Conservation (phyloP, 2,329 filamentous ascomycete species). For the Arachnomyces sp. region DNA sequence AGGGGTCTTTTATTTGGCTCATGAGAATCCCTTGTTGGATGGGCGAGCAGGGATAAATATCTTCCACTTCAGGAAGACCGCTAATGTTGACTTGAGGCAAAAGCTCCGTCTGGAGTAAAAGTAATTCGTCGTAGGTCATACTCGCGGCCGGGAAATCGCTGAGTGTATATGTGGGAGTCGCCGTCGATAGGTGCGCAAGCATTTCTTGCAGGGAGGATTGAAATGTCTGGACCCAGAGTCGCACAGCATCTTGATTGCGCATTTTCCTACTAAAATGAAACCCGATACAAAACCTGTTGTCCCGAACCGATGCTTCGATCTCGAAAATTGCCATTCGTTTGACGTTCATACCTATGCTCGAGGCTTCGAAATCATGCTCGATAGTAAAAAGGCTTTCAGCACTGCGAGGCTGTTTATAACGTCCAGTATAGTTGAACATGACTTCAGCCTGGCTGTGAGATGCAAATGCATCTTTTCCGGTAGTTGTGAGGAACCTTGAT, state of each 20-base stretch:
- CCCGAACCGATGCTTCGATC: conserved; percentile 42
- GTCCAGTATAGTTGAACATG: conserved; percentile 33
- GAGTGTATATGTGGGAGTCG: conserved; percentile 27
- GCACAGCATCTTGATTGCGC: conserved; percentile 36
- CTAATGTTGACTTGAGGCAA: conserved; percentile 19
- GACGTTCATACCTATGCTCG: conserved; percentile 39
- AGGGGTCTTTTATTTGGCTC: conserved; percentile 29
- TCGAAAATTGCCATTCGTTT: conserved; percentile 45
- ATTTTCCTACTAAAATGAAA: conserved; percentile 45
- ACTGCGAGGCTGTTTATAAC: conserved; percentile 41
- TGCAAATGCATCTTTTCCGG: conserved; percentile 22
- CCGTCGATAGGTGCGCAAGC: conserved; percentile 18
- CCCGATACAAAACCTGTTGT: conserved; percentile 40
- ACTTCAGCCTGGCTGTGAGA: conserved; percentile 35
- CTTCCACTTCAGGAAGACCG: conserved; percentile 20
- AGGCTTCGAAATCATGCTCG: conserved; percentile 33
- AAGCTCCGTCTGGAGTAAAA: conserved; percentile 28
- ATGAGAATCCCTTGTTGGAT: conserved; percentile 32
- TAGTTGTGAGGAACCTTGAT: conserved; percentile 19
- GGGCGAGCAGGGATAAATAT: conserved; percentile 31
- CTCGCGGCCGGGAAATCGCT: conserved; percentile 41
- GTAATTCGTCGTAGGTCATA: conserved; percentile 35
- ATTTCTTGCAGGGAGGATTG: conserved; percentile 25
- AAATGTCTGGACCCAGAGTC: conserved; percentile 37
- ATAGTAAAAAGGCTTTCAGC: conserved; percentile 37